Evolutionary conservation across 2,329 filamentous ascomycete genomes (phyloP).

Genomic region (Thermochaetoides dissita): DNA sequence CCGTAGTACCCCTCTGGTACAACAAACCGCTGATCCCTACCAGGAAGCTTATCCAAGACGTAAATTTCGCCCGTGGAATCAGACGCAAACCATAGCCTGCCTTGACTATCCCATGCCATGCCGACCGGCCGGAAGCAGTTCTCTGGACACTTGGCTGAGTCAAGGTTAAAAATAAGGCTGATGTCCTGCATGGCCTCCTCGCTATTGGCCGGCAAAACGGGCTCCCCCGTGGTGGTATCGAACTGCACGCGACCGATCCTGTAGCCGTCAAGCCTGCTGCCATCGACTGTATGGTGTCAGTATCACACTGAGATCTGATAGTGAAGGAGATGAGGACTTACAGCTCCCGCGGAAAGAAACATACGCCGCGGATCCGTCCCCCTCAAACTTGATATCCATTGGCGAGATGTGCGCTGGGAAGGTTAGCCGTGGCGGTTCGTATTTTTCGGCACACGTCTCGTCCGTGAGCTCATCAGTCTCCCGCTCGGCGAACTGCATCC

Average conservation of each 20-base stretch:
- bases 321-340: conserved; percentile 20
- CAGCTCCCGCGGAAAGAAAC: conserved; percentile 59
- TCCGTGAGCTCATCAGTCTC: conserved; percentile 25
- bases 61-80: conserved; percentile 53
- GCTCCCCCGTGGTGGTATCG: conserved; percentile 24
- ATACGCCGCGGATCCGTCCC: conserved; percentile 44
- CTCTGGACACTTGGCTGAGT: conserved; percentile 38
- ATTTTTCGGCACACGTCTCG: conserved; percentile 28
- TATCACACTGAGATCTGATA: not conserved
- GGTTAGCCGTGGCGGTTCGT: conserved; percentile 38
- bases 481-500: conserved; percentile 34
- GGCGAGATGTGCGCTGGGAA: conserved; percentile 53
- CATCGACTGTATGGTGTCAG: not conserved
- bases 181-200: conserved; percentile 36
- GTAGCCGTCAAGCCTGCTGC: conserved; percentile 23
- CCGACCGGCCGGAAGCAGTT: conserved; percentile 49
- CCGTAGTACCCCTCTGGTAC: not conserved
- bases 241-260: conserved; percentile 28
- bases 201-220: conserved; percentile 25
- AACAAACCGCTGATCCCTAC: conserved; percentile 8
- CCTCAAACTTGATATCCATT: conserved; percentile 53
- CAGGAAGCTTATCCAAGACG: conserved; percentile 24
- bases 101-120: conserved; percentile 34
- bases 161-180: conserved; percentile 32
- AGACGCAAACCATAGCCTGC: conserved; percentile 45